Evolutionary conservation across 805 yeast genomes (phyloP).

Genomic region (Wickerhamomyces rabaulensis): DNA sequence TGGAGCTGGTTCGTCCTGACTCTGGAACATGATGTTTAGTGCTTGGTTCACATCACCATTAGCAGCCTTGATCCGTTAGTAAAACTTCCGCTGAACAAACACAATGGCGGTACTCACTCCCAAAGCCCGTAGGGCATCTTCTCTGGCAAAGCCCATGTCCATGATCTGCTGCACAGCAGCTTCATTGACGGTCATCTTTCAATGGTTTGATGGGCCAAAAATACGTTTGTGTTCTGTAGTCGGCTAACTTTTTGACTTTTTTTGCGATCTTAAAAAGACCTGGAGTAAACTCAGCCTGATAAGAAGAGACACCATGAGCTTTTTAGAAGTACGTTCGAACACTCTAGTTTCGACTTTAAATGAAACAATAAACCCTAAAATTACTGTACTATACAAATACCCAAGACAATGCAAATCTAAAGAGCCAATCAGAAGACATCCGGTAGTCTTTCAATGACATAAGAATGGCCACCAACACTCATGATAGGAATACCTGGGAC

Average conservation of each 20-base stretch:
- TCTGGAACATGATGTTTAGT: conserved; percentile 25
- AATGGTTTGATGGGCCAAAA: neutral
- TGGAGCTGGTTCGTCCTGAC: conserved; percentile 1
- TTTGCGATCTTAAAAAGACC: neutral
- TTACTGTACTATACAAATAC: neutral
- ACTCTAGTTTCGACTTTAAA: too few relatives aligned
- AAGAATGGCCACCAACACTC: conserved; percentile 93
- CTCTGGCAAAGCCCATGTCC: conserved; percentile 37
- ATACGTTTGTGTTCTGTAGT: too few relatives aligned
- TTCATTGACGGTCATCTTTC: conserved; percentile 5
- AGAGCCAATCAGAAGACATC: conserved; percentile 61
- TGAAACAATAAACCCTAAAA: neutral
- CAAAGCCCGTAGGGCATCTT: conserved; percentile 35
- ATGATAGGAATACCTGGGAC: conserved; percentile 95
- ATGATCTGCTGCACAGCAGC: conserved; percentile 6
- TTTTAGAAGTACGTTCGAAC: too few relatives aligned
- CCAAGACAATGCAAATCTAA: neutral
- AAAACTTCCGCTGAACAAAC: neutral
- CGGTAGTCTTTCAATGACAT: conserved; percentile 91
- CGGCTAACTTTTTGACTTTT: too few relatives aligned
- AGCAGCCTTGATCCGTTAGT: conserved; percentile 4
- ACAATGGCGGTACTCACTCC: conserved; percentile 7
- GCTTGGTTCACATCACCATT: conserved; percentile 32
- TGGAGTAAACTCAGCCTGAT: too few relatives aligned
- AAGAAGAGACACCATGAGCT: too few relatives aligned